A percentile compares a stretch with the other conserved stretches of the same genome.
These are phyloP conservation scores for Boletus albobrunnescens DNA, from an alignment of 1,284 basidiomycete genomes.

Conservation along the genomic window DNA sequence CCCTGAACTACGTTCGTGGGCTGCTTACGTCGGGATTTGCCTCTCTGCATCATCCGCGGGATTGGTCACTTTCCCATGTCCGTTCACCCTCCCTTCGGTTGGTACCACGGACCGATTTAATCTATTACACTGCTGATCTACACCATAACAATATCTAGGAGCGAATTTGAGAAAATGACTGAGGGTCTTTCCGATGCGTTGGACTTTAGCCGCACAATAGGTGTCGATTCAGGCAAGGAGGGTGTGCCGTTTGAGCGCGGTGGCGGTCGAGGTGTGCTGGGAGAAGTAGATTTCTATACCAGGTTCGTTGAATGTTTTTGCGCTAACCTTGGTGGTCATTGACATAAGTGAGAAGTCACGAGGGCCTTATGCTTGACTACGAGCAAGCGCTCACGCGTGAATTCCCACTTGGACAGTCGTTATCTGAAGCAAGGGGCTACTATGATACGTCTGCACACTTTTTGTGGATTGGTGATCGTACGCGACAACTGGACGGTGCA, in stretches of 20 bases:
- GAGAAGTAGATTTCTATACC: constrained; percentile 93
- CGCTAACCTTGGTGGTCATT: neutral
- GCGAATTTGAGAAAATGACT: constrained; percentile 83
- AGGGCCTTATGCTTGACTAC: constrained; percentile 91
- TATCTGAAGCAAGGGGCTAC: constrained; percentile 38
- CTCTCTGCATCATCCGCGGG: constrained; percentile 83
- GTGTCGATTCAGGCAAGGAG: constrained; percentile 54
- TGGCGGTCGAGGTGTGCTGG: constrained; percentile 69
- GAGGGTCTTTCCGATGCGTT: constrained; percentile 85
- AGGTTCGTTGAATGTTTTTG: constrained; percentile 46
- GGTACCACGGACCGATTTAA: constrained; percentile 12
- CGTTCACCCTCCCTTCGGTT: constrained; percentile 74
- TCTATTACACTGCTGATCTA: constrained; percentile 9
- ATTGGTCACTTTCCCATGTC: constrained; percentile 93
- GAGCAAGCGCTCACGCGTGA: constrained; percentile 88
- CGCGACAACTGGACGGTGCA: constrained; percentile 88
- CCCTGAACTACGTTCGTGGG: constrained; percentile 88
- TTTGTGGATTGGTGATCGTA: constrained; percentile 96
- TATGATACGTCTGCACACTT: constrained; percentile 93
- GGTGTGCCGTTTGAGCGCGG: constrained; percentile 60
- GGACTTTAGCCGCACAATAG: constrained; percentile 90
- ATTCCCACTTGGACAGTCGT: constrained; percentile 33
- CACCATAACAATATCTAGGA: constrained; percentile 36
- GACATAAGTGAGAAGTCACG: constrained; percentile 57
- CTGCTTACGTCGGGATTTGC: constrained; percentile 91